phyloP scores from a whole-genome alignment of 331 rosid genomes.

The Ulmus americana region DNA sequence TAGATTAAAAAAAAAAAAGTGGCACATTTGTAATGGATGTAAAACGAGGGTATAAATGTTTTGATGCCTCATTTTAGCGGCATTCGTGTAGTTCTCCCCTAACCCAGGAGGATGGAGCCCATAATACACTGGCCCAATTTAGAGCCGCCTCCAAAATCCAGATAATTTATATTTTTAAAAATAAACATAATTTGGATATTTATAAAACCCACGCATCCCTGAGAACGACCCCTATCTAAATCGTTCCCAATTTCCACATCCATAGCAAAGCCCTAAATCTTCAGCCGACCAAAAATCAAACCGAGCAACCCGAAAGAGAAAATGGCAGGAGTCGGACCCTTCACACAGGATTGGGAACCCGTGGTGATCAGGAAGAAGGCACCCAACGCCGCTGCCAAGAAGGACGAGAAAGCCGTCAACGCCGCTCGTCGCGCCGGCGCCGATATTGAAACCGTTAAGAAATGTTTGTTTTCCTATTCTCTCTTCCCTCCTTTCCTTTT shows the following conservation, averaged over 20 bases:
- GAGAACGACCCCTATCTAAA: too few species aligned
- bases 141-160: too few species aligned
- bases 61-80: too few species aligned
- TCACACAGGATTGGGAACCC: conserved; percentile 88
- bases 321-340: conserved; percentile 70
- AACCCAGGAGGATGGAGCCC: too few species aligned
- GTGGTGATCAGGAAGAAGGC: conserved; percentile 79
- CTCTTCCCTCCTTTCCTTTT: neutral
- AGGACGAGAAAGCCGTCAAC: conserved; percentile 91
- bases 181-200: too few species aligned
- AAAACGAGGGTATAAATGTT: too few species aligned
- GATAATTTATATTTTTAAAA: too few species aligned
- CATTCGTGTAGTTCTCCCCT: too few species aligned
- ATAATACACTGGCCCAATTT: too few species aligned
- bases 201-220: too few species aligned
- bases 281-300: neutral
- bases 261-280: neutral
- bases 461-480: conserved; percentile 29
- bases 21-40: too few species aligned
- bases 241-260: neutral
- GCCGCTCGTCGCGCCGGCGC: conserved; percentile 90
- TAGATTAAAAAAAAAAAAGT: too few species aligned
- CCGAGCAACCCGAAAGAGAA: neutral
- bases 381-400: conserved; percentile 77
- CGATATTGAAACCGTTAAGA: conserved; percentile 71